A percentile compares a stretch with the other conserved stretches of the same genome.
Conservation (phyloP, 345 rosid species). For the Firmiana major region DNA sequence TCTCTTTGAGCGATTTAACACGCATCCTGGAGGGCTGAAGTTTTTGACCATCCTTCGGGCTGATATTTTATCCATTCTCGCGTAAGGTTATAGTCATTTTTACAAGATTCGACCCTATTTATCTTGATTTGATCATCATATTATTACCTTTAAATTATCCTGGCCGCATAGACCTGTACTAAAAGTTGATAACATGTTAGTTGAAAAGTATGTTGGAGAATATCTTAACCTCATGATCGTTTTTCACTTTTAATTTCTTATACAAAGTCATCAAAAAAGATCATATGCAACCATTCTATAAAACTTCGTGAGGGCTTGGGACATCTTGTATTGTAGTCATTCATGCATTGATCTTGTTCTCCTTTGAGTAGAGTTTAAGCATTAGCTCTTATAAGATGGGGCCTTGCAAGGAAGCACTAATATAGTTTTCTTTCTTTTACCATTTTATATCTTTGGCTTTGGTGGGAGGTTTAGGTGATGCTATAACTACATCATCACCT, state of each 20-base stretch:
- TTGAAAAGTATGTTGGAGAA: background rate
- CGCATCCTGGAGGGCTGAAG: conserved; percentile 81
- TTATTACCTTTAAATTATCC: background rate
- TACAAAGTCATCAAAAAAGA: background rate
- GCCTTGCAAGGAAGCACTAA: background rate
- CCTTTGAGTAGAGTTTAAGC: background rate
- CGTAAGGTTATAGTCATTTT: conserved; percentile 46
- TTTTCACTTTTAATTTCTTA: background rate
- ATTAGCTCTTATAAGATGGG: background rate
- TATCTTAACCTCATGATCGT: background rate
- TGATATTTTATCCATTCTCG: conserved; percentile 64
- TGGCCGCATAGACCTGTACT: no score
- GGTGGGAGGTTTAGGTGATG: background rate
- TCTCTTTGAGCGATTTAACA: conserved; percentile 84
- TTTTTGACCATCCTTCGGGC: conserved; percentile 73
- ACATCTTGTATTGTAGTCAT: background rate
- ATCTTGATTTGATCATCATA: background rate
- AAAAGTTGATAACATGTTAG: background rate
- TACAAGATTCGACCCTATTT: conserved; percentile 9
- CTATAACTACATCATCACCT: background rate
- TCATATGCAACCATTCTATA: background rate
- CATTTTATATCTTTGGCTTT: background rate
- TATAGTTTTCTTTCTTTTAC: background rate
- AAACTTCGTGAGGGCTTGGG: background rate
- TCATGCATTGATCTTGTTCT: background rate